These are phyloP conservation scores for Kentomonas sorsogonicus DNA, from an alignment of 208 protist genomes.

Conservation along the genomic window DNA sequence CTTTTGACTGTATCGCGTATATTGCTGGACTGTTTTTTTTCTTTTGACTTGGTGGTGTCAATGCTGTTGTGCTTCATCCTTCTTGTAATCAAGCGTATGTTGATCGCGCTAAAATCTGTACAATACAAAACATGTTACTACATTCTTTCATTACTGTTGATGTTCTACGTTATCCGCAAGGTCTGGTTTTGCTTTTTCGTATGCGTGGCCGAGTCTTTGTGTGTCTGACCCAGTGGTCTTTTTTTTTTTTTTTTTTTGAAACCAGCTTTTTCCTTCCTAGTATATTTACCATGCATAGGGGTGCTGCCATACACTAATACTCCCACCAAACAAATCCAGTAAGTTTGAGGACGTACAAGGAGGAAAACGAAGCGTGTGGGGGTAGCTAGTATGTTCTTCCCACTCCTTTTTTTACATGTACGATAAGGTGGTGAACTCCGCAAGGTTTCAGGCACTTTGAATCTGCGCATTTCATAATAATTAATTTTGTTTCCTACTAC, in stretches of 20 bases:
- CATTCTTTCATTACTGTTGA: no score
- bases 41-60: background rate
- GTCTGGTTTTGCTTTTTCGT: conserved; percentile 1
- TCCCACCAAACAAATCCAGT: no score
- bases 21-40: background rate
- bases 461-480: no score
- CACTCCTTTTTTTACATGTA: conserved; percentile 16
- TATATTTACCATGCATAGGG: no score
- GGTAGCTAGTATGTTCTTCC: background rate
- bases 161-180: conserved; percentile 1
- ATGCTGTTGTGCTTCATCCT: background rate
- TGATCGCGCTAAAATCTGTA: no score
- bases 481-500: background rate
- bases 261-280: conserved; percentile 7
- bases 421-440: no score
- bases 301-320: no score
- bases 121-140: no score
- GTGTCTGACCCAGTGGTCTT: background rate
- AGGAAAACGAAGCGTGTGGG: background rate
- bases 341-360: no score
- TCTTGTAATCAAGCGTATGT: no score
- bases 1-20: background rate
- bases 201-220: background rate
- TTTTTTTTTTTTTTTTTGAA: conserved; percentile 10
- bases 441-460: no score